These are phyloP conservation scores for Chaetomium fimeti DNA, from an alignment of 495 filamentous ascomycete species.

Conservation along the genomic window DNA sequence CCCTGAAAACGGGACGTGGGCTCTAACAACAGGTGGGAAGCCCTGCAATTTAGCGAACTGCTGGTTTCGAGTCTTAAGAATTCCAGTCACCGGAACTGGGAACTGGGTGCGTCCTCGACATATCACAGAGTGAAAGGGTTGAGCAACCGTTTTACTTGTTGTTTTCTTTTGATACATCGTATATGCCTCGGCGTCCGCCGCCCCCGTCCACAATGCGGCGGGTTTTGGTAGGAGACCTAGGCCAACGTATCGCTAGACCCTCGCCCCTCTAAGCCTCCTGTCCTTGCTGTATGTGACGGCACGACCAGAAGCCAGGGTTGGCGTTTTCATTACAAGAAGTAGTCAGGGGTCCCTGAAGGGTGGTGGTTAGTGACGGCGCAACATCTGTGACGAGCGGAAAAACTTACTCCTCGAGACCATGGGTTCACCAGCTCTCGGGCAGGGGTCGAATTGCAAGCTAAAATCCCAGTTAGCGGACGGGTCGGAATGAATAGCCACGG, in stretches of 20 bases:
- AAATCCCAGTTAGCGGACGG: constrained; percentile 22
- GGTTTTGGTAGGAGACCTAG: background rate
- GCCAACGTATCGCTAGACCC: constrained; percentile 9
- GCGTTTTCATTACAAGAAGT: constrained; percentile 30
- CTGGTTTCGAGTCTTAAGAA: background rate
- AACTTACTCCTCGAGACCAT: constrained; percentile 88
- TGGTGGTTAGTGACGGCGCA: background rate
- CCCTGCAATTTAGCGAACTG: background rate
- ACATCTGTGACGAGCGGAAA: background rate
- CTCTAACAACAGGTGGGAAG: constrained; percentile 6
- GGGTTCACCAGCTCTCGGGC: constrained; percentile 92
- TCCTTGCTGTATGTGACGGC: constrained; percentile 11
- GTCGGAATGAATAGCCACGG: too few relatives aligned
- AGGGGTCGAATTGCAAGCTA: constrained; percentile 99
- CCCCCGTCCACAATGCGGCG: background rate
- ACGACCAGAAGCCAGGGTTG: constrained; percentile 16
- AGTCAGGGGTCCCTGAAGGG: constrained; percentile 28
- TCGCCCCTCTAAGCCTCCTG: constrained; percentile 4
- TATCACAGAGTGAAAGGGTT: background rate
- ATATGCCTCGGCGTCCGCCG: constrained; percentile 6
- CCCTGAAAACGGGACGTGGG: constrained; percentile 9
- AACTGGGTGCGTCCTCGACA: background rate
- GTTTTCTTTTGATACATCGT: constrained; percentile 23
- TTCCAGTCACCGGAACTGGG: background rate
- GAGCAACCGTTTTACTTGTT: constrained; percentile 1